Conservation (phyloP, 2,329 filamentous ascomycete genomes). For the Fusarium brevicatenulatum region DNA sequence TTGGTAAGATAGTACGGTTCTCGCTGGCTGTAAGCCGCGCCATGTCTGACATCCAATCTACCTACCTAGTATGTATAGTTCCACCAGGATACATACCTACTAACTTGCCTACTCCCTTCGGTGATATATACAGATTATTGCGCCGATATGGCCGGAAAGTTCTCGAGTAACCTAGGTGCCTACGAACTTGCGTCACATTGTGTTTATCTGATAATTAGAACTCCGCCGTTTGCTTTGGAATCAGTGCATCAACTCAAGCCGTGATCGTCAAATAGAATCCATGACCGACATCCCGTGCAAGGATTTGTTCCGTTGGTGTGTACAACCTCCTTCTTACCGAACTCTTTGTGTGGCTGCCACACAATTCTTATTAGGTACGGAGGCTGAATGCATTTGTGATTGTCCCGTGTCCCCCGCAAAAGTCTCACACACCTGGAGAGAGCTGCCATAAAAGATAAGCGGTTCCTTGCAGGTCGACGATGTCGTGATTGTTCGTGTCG, state of each 20-base stretch:
- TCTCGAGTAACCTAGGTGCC: not conserved
- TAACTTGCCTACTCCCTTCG: not conserved
- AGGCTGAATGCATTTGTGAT: conserved; percentile 9
- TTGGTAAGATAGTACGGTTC: not conserved
- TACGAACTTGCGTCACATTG: not conserved
- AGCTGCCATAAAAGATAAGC: conserved; percentile 25
- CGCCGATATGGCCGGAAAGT: not conserved
- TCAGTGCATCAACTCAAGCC: not conserved
- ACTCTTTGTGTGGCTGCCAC: conserved; percentile 27
- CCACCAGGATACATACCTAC: not conserved
- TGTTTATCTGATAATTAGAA: not conserved
- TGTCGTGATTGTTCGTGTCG: conserved; percentile 33
- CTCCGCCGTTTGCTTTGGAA: conserved; percentile 5
- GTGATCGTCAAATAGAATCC: conserved; percentile 29
- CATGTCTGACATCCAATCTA: not conserved
- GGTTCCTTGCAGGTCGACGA: conserved; percentile 36
- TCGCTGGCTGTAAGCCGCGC: conserved; percentile 10
- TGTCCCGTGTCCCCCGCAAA: conserved; percentile 24
- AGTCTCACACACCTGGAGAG: conserved; percentile 11
- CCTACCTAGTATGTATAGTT: not conserved
- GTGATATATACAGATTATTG: not conserved
- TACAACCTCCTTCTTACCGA: conserved; percentile 17
- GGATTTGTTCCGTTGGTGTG: conserved; percentile 28
- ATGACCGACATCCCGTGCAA: conserved; percentile 33
- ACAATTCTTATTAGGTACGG: not conserved